Evolutionary conservation across 2,329 filamentous ascomycete species (phyloP), one percentile per base, ranked within the genome.

Genomic region (Exophiala sideris): DNA sequence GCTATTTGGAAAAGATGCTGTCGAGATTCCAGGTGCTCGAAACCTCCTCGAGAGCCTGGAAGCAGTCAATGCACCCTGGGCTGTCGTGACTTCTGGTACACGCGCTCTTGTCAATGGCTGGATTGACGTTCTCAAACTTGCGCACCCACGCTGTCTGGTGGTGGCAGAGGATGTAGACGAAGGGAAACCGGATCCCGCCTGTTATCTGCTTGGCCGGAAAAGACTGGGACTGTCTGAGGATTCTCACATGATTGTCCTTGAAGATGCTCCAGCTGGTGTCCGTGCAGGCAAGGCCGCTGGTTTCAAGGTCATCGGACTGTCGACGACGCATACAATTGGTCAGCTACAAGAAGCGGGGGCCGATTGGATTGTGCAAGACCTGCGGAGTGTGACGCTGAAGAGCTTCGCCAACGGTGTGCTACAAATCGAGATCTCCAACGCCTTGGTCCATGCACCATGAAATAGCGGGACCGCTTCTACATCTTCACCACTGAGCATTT

Each of bases 181-280:
- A 62, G 88, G 88, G 56, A 92, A 92, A 75, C 88, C 88, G 0
- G 85, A 91, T 69, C 88, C 88, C 21, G 72, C 79, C 11, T 89
- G 88, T 73, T 92, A 91, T 70, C 70, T 77, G 47, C 76, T 91
- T 48, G 88, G 87, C 12, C 81, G 83, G 44, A 75, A 81, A 62
- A 79, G 79, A 58, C 77, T 91, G 12, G 78, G 77, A 1, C 62
- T 78, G 24, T 66, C 68, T 18, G 68, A 76, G 16, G 76, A 74
- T 33, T 67, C 68, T 11, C 78, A 72, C 50, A 71, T 92, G 40
- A 76, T 96, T 51, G 91, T 96, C 45, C 74, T 96, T 35, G 91
- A 96, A 73, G 91, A 96, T 73, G 89, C 89, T 52, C 91, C 91
- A 4, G 89, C 90, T 6, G 91, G 91, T 4, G 89, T 96, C 66